A percentile compares a stretch with the other conserved stretches of the same genome.
These are phyloP conservation scores for Wickerhamiella galacta DNA, from an alignment of 805 yeast species.

Conservation along the genomic window DNA sequence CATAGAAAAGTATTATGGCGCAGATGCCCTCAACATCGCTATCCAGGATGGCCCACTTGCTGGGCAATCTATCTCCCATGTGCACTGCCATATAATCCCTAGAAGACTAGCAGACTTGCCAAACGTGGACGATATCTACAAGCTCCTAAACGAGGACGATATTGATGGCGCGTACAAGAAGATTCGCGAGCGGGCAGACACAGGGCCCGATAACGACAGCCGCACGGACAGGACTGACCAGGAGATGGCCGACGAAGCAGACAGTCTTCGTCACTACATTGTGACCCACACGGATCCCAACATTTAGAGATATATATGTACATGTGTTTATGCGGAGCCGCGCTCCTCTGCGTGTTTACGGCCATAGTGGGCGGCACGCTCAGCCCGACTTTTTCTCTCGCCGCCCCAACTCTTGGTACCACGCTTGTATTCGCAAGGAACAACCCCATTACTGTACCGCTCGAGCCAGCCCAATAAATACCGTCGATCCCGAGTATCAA, in stretches of 20 bases:
- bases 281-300: constrained; percentile 8
- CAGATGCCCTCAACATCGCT: constrained; percentile 75
- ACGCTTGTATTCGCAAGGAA: constrained; percentile 37
- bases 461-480: constrained; percentile 55
- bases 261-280: constrained; percentile 26
- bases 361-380: constrained; percentile 31
- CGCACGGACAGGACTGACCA: constrained; percentile 42
- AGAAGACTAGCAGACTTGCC: constrained; percentile 37
- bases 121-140: constrained; percentile 64
- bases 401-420: constrained; percentile 79
- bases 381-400: constrained; percentile 60
- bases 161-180: constrained; percentile 27
- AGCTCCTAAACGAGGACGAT: constrained; percentile 39
- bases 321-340: constrained; percentile 2
- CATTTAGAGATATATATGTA: constrained; percentile 2
- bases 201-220: constrained; percentile 30
- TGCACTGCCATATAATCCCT: constrained; percentile 89
- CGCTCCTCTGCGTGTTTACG: constrained; percentile 19
- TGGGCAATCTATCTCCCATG: constrained; percentile 91
- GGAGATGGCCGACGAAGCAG: constrained; percentile 60
- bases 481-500: constrained; percentile 54
- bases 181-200: constrained; percentile 18
- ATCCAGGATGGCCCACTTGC: constrained; percentile 95
- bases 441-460: constrained; percentile 40
- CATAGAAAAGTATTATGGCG: constrained; percentile 48